Evolutionary conservation across 345 rosid genomes (phyloP), one percentile per base, ranked within the genome.

Genomic region (Gossypium arboreum): DNA sequence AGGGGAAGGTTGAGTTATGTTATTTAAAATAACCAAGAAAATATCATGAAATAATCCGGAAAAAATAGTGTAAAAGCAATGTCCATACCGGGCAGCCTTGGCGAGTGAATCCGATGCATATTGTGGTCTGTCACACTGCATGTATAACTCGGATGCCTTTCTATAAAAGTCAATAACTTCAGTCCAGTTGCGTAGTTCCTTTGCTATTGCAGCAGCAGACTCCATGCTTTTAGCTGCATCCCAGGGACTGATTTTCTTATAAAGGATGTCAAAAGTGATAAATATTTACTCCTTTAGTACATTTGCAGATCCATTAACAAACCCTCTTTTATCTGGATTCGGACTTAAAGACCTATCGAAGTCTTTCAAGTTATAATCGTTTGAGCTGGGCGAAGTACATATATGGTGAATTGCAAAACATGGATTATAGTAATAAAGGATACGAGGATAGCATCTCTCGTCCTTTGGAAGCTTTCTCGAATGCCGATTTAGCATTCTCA

Each of bases 141-240:
- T 88, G 63, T 94, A 94, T 74, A 94, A 82, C 78, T 94, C 94
- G 17, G 98, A 94, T 11, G 97, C 95, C 80, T 82, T 87, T 78
- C 92, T 85, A 68, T 91, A 91, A 51, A 91, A 89, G 76, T 94
- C 97, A 74, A 90, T 81, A 77, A 94, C 97, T 81, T 94, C 94
- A 52, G 76, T 80, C 97, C 98, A 94, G 22, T 86, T 91, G 62
- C 86, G 77, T 75, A 92, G 80, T 67, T 94, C 94, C 87, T 92
- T 94, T 18, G 98, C 95, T 65, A 92, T 66, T 65, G 86, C 85
- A 74, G 87, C 98, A 50, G 95, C 95, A 78, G 93, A 83, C 75
- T 94, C 97, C 97, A 94, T 91, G 78, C 88, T 95, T 72, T 91
- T 94, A 76, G 97, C 97, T 78, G 98, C 97, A 89, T 94, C 97